Evolutionary conservation across 179 eudicot genomes (phyloP), one percentile per base, ranked within the genome.

Genomic region (Heliamphora pulchella): DNA sequence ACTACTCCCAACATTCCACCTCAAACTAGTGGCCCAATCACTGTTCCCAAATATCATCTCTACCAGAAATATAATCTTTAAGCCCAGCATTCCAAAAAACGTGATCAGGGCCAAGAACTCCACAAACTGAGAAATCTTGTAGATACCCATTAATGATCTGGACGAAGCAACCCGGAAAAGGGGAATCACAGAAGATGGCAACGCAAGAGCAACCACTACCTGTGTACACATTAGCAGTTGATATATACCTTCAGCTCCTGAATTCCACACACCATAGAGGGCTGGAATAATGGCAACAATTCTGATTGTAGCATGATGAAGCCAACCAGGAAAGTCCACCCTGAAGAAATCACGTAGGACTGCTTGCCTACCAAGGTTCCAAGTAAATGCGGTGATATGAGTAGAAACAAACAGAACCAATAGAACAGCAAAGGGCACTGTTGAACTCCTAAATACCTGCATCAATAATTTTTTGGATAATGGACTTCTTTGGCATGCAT

Each of bases 171-270:
- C 85, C 79, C 97, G 91, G 73, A 92, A 93, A 63, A 95, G 94
- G 77, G 98, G 97, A 79, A 95, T 87, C 80, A 92, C 89, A 57
- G 95, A 91, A 77, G 97, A 89, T 63, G 98, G 98, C 76, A 95
- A 89, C 66, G 93, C 74, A 81, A 95, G 90, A 77, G 97, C 95
- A 80, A 93, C 90, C 81, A 91, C 77, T 63, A 95, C 92, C 84
- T 93, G 98, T 71, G 93, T 80, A 78, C 87, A 88, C 84, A 93
- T 82, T 67, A 95, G 85, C 83, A 95, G 79, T 86, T 95, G 97
- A 86, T 90, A 93, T 82, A 91, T 76, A 48, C 97, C 98, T 81
- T 95, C 97, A 79, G 93, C 90, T 74, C 98, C 98, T 18, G 95
- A 88, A 80, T 82, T 82, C 97, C 92, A 89, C 65, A 91, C 80